phyloP scores from a whole-genome alignment of 2,329 filamentous ascomycete genomes.

The Fulvia fulva region DNA sequence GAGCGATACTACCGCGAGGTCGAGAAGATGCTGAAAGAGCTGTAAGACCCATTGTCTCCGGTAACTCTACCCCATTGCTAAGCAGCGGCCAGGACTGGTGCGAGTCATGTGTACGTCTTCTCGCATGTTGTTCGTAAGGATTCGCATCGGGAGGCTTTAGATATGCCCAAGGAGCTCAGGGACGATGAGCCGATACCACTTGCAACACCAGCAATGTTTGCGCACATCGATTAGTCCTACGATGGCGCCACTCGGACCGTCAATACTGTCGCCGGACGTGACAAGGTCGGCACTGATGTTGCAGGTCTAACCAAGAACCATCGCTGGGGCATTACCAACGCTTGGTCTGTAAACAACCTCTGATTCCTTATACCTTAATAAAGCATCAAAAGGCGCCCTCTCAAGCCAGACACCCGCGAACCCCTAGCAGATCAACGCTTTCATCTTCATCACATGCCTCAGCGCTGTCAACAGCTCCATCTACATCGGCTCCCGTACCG shows the following conservation, averaged over 20 bases:
- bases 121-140: background rate
- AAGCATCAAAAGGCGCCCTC: too few relatives aligned
- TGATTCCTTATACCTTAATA: too few relatives aligned
- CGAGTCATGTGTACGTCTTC: background rate
- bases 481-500: conserved; percentile 70
- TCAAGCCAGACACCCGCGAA: too few relatives aligned
- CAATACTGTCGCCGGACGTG: too few relatives aligned
- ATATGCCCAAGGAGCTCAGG: background rate
- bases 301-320: too few relatives aligned
- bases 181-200: background rate
- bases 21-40: background rate
- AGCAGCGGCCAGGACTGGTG: background rate
- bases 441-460: conserved; percentile 66
- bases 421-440: conserved; percentile 78
- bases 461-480: conserved; percentile 69
- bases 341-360: too few relatives aligned
- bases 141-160: background rate
- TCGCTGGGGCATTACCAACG: too few relatives aligned
- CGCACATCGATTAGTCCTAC: background rate
- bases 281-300: too few relatives aligned
- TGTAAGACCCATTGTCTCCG: too few relatives aligned
- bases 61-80: too few relatives aligned
- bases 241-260: too few relatives aligned
- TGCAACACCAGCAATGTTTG: background rate
- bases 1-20: background rate